Evolutionary conservation across 2,329 filamentous ascomycete genomes (phyloP).

Genomic region (Aspergillus proliferans): DNA sequence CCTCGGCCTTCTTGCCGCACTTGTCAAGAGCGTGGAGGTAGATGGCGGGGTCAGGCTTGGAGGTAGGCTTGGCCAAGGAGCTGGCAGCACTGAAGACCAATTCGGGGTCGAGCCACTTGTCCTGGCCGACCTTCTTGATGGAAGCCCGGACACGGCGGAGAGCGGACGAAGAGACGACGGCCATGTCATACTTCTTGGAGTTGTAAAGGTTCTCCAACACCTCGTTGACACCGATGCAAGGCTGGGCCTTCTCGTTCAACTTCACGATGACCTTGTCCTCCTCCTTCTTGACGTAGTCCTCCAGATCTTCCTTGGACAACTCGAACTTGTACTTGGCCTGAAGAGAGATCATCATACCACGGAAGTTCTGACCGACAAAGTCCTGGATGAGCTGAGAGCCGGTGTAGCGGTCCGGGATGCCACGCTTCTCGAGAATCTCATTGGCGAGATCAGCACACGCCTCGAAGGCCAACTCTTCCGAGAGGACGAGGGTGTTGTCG

Average conservation of each 20-base stretch:
- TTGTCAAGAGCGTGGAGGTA: constrained; percentile 72
- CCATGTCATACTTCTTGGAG: constrained; percentile 61
- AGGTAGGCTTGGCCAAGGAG: constrained; percentile 70
- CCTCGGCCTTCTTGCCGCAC: constrained; percentile 62
- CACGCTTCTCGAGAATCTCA: constrained; percentile 65
- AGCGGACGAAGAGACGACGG: constrained; percentile 76
- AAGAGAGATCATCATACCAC: constrained; percentile 76
- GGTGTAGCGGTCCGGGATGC: constrained; percentile 64
- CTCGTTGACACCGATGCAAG: constrained; percentile 63
- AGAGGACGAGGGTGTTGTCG: constrained; percentile 89
- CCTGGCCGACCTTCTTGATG: constrained; percentile 71
- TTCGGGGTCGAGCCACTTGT: constrained; percentile 70
- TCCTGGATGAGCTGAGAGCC: constrained; percentile 71
- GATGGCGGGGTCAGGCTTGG: constrained; percentile 85
- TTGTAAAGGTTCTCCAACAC: constrained; percentile 61
- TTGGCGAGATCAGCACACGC: constrained; percentile 87
- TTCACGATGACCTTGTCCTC: constrained; percentile 79
- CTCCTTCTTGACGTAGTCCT: constrained; percentile 68
- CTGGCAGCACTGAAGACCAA: constrained; percentile 77
- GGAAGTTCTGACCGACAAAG: constrained; percentile 93
- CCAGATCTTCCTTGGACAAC: constrained; percentile 61
- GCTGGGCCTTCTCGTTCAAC: constrained; percentile 60
- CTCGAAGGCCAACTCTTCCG: constrained; percentile 84
- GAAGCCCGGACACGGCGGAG: constrained; percentile 70
- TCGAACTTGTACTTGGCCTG: constrained; percentile 69